phyloP scores from a whole-genome alignment of 1,139 yeast genomes.

The Debaryomycetaceae sp. region DNA sequence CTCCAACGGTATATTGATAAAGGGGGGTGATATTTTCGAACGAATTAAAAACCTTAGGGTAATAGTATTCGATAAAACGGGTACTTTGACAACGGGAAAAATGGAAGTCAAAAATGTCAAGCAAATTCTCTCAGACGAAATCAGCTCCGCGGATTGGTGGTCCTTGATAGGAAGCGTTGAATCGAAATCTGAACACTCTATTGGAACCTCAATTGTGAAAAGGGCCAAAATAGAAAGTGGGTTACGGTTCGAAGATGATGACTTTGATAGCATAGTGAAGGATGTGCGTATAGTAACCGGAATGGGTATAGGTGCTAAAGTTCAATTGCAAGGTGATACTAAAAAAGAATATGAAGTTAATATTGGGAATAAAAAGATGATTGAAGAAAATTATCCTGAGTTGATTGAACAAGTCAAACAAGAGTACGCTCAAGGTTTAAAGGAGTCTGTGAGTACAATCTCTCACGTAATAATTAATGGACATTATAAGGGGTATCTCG shows the following conservation, averaged over 20 bases:
- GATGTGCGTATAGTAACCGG: conserved; percentile 62
- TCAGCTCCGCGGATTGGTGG: conserved; percentile 46
- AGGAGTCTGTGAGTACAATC: conserved; percentile 25
- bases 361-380: conserved; percentile 57
- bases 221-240: conserved; percentile 25
- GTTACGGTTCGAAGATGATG: conserved; percentile 32
- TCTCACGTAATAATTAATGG: conserved; percentile 52
- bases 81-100: conserved; percentile 84
- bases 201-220: conserved; percentile 64
- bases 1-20: conserved; percentile 79
- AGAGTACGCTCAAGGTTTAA: conserved; percentile 10
- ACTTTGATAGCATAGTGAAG: conserved; percentile 24
- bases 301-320: conserved; percentile 60
- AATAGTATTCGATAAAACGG: conserved; percentile 91
- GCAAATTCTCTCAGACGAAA: conserved; percentile 8
- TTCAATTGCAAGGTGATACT: conserved; percentile 16
- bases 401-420: conserved; percentile 3
- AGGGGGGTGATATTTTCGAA: conserved; percentile 91
- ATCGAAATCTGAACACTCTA: conserved; percentile 79
- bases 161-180: conserved; percentile 62
- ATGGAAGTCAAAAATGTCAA: conserved; percentile 52
- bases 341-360: conserved; percentile 28
- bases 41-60: conserved; percentile 61
- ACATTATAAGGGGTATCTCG: conserved; percentile 59
- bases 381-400: conserved; percentile 23